Base-by-base conservation (phyloP, 306 rosid genomes). In the Begonia loranthoides region DNA sequence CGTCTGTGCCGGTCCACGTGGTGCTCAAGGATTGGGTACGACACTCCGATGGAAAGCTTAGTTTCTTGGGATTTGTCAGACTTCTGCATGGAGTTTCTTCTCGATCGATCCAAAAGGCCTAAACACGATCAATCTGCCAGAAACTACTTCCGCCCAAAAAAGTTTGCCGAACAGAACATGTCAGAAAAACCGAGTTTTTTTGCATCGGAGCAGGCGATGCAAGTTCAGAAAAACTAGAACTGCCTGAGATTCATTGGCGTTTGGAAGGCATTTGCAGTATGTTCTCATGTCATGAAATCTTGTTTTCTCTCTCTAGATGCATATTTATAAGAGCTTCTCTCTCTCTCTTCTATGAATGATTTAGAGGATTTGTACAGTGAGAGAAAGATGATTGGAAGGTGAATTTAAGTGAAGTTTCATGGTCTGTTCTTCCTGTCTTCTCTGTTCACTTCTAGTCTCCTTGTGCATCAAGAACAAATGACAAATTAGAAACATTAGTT, bases 1-100 rank as follows among this genome's bases (percentile, higher is more conserved):
- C 94, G 9, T 83, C 94, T 0, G 84, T 87, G 15, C 94, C 94
- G 0, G 80, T 87, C 58, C 96, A 87, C 13, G 87, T 80, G 17
- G 96, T 87, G 40, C 96, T 87, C 52, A 90, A 87, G 61, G 96
- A 87, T 66, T 87, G 96, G 96, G 76, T 87, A 28, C 62, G 82
- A 76, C 96, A 84, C 62, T 67, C 90, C 0, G 94, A 87, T 51
- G 94, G 94, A 51, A 87, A 87, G 66, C 90, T 87, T 24, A 87
- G 96, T 67, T 87, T 87, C 73, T 48, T 80, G 54, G 96, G 96
- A 49, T 87, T 87, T 57, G 82, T 83, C 50, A 75, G 86, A 59
- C 94, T 87, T 54, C 66, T 87, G 28, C 93, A 83, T 5, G 96
- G 90, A 15, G 57, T 77, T 55, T 72, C 94, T 45, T 50, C 90